Evolutionary conservation across 1,284 basidiomycete genomes (phyloP).

Genomic region (Cystobasidiaceae sp.): DNA sequence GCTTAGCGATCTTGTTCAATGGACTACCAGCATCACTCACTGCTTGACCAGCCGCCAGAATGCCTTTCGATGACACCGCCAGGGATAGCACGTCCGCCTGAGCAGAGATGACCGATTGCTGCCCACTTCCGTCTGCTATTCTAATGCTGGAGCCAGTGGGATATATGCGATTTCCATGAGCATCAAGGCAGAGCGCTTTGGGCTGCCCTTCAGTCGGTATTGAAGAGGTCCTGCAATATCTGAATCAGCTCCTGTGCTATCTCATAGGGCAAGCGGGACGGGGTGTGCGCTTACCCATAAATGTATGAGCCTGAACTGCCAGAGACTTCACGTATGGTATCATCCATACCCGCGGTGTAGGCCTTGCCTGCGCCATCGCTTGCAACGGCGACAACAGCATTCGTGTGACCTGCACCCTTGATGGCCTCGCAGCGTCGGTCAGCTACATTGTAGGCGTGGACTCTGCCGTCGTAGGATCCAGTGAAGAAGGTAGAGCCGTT

Average conservation of each 20-base stretch:
- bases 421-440: slow-evolving; percentile 52
- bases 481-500: slow-evolving; percentile 62
- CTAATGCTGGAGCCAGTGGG: slow-evolving; percentile 64
- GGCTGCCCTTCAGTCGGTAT: slow-evolving; percentile 61
- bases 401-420: slow-evolving; percentile 64
- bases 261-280: slow-evolving; percentile 56
- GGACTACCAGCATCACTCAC: slow-evolving; percentile 49
- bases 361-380: slow-evolving; percentile 53
- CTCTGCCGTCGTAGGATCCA: slow-evolving; percentile 76
- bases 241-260: slow-evolving; percentile 11
- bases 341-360: slow-evolving; percentile 73
- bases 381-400: slow-evolving; percentile 62
- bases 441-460: slow-evolving; percentile 57
- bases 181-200: slow-evolving; percentile 58
- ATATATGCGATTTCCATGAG: slow-evolving; percentile 59
- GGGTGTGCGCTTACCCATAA: slow-evolving; percentile 54
- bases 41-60: slow-evolving; percentile 70
- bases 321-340: slow-evolving; percentile 65
- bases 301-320: slow-evolving; percentile 52
- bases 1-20: neutral
- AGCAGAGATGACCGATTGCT: slow-evolving; percentile 39
- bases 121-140: slow-evolving; percentile 46
- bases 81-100: slow-evolving; percentile 60
- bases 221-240: slow-evolving; percentile 40
- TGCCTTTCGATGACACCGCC: slow-evolving; percentile 54